Base-by-base conservation (phyloP, 768 basidiomycete species). In the Macrocybe gigantea region DNA sequence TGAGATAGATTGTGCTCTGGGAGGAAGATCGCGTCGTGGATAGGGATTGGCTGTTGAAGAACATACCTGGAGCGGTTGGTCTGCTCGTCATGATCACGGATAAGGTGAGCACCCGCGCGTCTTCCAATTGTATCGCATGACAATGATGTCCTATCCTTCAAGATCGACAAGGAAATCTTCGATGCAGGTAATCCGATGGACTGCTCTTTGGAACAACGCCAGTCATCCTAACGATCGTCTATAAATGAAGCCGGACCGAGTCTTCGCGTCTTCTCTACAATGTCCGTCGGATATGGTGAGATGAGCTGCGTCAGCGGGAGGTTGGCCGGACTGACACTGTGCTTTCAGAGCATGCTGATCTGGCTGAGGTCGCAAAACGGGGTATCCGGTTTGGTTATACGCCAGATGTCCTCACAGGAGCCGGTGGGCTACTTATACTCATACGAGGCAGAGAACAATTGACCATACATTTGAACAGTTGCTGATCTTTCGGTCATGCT, bases 401-500 rank as follows among this genome's bases (percentile, higher is more conserved):
- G 0, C 96, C 95, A 0, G 92, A 94, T 48, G 87, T 97, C 5
- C 75, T 99, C 11, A 94, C 88, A 5, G 91, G 93, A 58, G 92
- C 95, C 54, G 92, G 92, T 82, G 57, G 45, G 66, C 53, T 5
- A 30, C 13, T 5, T 44, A 33, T 45, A 8, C 11, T 8, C 38
- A 5, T 13, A 15, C 41, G 13, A 29, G 38, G 29, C 35, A 11
- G 13, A 33, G 12, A 38, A 45, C 7, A 3, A 4, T 33, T 22
- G 35, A 30, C 32, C 32, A 44, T 14, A 5, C 35, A 41, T 7
- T 46, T 34, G 6, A 52, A 3, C 45, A 93, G 94, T 96, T 14
- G 94, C 96, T 12, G 96, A 99, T 62, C 63, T 90, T 7, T 79
- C 83, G 0, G 77, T 95, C 36, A 92, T 97, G 89, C 79, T 99